Conservation (phyloP, 768 basidiomycete genomes). For the Tricholomella constricta region DNA sequence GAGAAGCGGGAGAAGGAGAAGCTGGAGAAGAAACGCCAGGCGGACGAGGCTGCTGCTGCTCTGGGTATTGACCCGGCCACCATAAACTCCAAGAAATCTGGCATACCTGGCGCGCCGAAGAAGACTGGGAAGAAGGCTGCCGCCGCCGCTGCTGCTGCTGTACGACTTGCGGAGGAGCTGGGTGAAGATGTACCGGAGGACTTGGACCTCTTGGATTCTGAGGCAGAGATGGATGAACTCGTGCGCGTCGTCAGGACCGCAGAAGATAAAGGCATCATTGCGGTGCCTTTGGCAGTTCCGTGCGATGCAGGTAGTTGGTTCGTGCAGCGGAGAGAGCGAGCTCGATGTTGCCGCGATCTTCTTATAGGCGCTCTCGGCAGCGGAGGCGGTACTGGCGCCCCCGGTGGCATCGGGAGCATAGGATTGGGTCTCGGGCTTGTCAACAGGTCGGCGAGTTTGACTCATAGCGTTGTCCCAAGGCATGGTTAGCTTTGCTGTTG, state of each 20-base stretch:
- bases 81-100: constrained; percentile 44
- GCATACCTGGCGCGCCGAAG: constrained; percentile 43
- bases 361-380: constrained; percentile 54
- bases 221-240: constrained; percentile 79
- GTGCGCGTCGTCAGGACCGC: constrained; percentile 61
- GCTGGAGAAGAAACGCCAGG: constrained; percentile 77
- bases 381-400: constrained; percentile 35
- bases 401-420: constrained; percentile 31
- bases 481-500: neutral
- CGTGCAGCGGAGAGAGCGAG: constrained; percentile 72
- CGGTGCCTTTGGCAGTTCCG: constrained; percentile 70
- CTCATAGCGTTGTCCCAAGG: constrained; percentile 2
- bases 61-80: constrained; percentile 53
- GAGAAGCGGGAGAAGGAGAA: constrained; percentile 82
- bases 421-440: constrained; percentile 22
- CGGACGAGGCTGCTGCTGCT: constrained; percentile 69
- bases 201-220: constrained; percentile 79
- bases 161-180: constrained; percentile 47
- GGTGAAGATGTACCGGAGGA: constrained; percentile 70
- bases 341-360: constrained; percentile 57
- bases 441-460: constrained; percentile 33
- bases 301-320: constrained; percentile 82
- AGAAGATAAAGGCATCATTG: constrained; percentile 58
- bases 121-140: constrained; percentile 67
- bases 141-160: constrained; percentile 50